Base-by-base conservation (phyloP, 2,329 filamentous ascomycete genomes). In the Aspergillus fumigatus region DNA sequence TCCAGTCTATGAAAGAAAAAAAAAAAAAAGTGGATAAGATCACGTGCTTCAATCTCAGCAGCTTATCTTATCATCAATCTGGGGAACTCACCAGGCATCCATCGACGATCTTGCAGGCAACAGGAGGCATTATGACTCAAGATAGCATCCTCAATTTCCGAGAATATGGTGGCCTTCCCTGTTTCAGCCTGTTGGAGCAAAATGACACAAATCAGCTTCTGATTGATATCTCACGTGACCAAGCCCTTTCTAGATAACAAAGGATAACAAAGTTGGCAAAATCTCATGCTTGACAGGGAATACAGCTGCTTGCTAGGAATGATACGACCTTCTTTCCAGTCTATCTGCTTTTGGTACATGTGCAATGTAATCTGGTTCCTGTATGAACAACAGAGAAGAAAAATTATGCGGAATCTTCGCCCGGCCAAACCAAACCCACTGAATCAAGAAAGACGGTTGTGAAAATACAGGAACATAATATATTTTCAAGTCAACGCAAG, bases 261-360 rank as follows among this genome's bases (percentile, higher is more conserved):
- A 35, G 29, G 14, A 17, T 5, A 35, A 29, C 27, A 25, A 35
- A 35, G 29, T 14, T 14, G 4, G 11, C 32, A 14, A 35, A 6
- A 38, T 17, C 32, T 17, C 32, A 38, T 38, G 32, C 32, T 38
- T 38, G 32, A 38, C 7, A 7, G 17, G 1, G 32, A 38, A 38
- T 3, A 17, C 32, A 7, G 14, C 11, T 23, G 23, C 43, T n/a
- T 23, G 9, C 17, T n/a, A 23, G 8, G 21, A 19, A 47, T 47
- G 43, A 47, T 47, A 47, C 9, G 43, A 47, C 43, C 23, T 26
- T 23, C 43, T 47, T 53, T 57, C 48, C 40, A 40, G 54, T 63
- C 61, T 65, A 65, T 61, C 55, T 58, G 59, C 56, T 61, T 65
- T 63, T 63, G 61, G 53, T 64, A 64, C 62, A 56, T 56, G 56